Evolutionary conservation across 108 stramenopile genomes (phyloP).

Genomic region (Discostella pseudostelligera): DNA sequence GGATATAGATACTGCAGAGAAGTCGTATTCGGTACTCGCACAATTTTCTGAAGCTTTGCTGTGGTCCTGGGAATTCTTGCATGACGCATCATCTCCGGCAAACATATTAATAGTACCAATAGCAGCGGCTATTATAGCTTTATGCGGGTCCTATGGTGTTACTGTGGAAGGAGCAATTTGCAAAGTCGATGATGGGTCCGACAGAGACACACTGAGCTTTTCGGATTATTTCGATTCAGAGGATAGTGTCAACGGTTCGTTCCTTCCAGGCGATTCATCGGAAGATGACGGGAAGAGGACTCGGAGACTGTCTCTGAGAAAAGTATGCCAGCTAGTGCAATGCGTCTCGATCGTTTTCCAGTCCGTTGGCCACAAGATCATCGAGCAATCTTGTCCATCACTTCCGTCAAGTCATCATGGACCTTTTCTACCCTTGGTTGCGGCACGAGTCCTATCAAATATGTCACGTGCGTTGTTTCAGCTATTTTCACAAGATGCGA

Average conservation of each 20-base stretch:
- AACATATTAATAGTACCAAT: constrained; percentile 52
- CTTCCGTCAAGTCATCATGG: constrained; percentile 38
- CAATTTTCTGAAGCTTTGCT: constrained; percentile 45
- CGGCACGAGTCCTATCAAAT: constrained; percentile 57
- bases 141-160: constrained; percentile 63
- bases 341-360: constrained; percentile 57
- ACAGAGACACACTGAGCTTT: constrained; percentile 12
- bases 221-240: constrained; percentile 78
- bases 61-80: constrained; percentile 62
- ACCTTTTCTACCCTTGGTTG: constrained; percentile 69
- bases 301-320: constrained; percentile 46
- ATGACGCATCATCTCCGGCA: constrained; percentile 25
- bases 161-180: constrained; percentile 7
- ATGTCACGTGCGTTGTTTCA: constrained; percentile 64
- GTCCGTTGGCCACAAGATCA: constrained; percentile 50
- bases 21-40: constrained; percentile 2
- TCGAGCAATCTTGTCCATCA: constrained; percentile 8
- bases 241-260: constrained; percentile 57
- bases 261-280: constrained; percentile 32
- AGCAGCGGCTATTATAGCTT: constrained; percentile 50
- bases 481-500: constrained; percentile 54
- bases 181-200: background rate
- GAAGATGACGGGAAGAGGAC: constrained; percentile 10
- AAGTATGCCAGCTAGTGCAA: constrained; percentile 67
- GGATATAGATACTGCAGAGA: constrained; percentile 2